Conservation (phyloP, 768 basidiomycete genomes). For the Rhodotorula sphaerocarpa region DNA sequence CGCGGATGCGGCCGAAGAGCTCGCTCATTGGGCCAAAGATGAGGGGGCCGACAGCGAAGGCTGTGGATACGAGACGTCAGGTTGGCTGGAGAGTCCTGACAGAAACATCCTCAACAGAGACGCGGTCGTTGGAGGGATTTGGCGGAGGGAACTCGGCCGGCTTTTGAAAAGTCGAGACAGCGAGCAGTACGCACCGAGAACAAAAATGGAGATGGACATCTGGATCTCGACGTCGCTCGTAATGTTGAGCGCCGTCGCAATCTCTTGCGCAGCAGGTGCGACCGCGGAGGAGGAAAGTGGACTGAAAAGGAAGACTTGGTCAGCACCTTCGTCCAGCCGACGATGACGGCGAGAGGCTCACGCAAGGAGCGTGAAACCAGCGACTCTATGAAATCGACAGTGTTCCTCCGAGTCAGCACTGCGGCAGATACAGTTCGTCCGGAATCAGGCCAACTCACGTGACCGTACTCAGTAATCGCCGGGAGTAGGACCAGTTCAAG, state of each 20-base stretch:
- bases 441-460: neutral
- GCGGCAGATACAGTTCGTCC: neutral
- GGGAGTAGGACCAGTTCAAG: constrained; percentile 19
- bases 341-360: neutral
- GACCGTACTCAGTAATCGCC: constrained; percentile 15
- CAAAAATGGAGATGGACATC: constrained; percentile 56
- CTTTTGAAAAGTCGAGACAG: too few relatives aligned
- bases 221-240: constrained; percentile 50
- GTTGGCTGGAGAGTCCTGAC: too few relatives aligned
- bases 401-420: neutral
- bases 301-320: neutral
- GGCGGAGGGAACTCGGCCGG: too few relatives aligned
- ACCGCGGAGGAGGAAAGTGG: constrained; percentile 68
- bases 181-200: constrained; percentile 42
- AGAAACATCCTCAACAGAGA: too few relatives aligned
- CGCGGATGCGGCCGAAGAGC: constrained; percentile 58
- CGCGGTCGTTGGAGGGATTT: too few relatives aligned
- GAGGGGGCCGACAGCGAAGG: constrained; percentile 32
- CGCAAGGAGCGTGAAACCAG: constrained; percentile 22
- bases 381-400: constrained; percentile 4
- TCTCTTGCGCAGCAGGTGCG: constrained; percentile 54
- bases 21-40: constrained; percentile 57
- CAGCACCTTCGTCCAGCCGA: too few relatives aligned
- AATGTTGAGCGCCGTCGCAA: constrained; percentile 54
- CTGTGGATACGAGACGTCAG: neutral